Base-by-base conservation (phyloP, 1,139 yeast genomes). In the Tardiomyces digboiensis region DNA sequence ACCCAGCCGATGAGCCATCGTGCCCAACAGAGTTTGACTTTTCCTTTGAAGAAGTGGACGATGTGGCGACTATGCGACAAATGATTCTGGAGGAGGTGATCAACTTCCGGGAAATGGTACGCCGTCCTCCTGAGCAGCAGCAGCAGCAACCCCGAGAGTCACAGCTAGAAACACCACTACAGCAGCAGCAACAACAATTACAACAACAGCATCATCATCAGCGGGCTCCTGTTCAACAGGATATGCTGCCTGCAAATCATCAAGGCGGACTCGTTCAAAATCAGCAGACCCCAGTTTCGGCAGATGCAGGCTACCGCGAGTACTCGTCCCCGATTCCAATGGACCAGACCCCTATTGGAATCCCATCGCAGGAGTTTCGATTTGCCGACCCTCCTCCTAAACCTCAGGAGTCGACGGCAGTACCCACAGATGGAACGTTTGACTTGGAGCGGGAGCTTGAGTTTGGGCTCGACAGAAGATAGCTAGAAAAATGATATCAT, bases 1-100 rank as follows among this genome's bases (percentile, higher is more conserved):
- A 91, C 59, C 95, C 97, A 2, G 76, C 79, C 23, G 98, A 91
- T 60, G 98, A 91, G 63, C 96, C 96, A 3, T 80, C 74, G 39
- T 88, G 97, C 62, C 80, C 80, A 43, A 70, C 76, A 2, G 82
- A 83, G 56, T 89, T 91, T 63, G 96, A 91, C 60, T 91, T 91
- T 60, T 72, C 86, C 6, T 91, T 91, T 62, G 98, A 91, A 66
- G 82, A 78, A 13, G 83, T 84, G 36, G 89, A 87, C 50, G 96
- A 88, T 52, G 71, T 86, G 61, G 83, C 77, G 12, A 68, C 75
- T 21, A 83, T 91, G 85, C 78, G 78, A 55, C 72, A 75, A 51
- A 76, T 87, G 75, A 86, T 91, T 38, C 64, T 86, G 29, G 81
- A 85, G 39, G 97, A 91, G 59, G 97, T 91, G 2, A 72, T 73